phyloP scores from a whole-genome alignment of 2,329 filamentous ascomycete species.

The Hypoxylon sp. region DNA sequence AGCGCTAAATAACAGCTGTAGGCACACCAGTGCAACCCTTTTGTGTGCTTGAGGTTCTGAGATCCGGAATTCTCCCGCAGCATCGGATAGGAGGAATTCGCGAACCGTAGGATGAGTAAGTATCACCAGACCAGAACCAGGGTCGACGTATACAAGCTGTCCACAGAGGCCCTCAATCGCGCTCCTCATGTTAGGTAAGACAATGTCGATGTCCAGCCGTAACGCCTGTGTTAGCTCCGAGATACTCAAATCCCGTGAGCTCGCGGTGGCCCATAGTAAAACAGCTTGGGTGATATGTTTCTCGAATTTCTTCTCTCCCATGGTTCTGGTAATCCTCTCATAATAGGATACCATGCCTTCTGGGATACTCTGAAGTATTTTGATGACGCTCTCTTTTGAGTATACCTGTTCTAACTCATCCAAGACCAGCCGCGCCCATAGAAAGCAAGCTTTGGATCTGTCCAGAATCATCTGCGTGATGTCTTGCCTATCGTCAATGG shows the following conservation, averaged over 20 bases:
- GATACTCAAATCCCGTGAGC: background rate
- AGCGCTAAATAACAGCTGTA: background rate
- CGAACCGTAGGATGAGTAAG: constrained; percentile 1
- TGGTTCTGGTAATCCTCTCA: background rate
- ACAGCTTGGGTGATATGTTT: constrained; percentile 1
- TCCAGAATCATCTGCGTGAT: background rate
- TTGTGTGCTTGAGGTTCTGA: background rate
- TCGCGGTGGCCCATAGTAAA: background rate
- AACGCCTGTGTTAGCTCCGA: constrained; percentile 8
- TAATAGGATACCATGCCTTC: constrained; percentile 15
- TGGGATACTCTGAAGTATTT: constrained; percentile 7
- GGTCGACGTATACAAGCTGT: background rate
- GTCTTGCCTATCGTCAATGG: background rate
- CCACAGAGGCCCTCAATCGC: constrained; percentile 5
- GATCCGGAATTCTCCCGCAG: constrained; percentile 2
- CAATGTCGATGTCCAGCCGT: background rate
- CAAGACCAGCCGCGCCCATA: constrained; percentile 4
- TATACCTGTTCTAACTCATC: constrained; percentile 13
- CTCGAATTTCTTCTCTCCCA: background rate
- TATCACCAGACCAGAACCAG: background rate
- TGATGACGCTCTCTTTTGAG: constrained; percentile 1
- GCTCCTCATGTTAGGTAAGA: background rate
- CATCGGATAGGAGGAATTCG: constrained; percentile 4
- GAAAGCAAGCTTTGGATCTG: constrained; percentile 2
- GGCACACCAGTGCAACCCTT: constrained; percentile 6